phyloP scores from a whole-genome alignment of 345 rosid genomes.

The Linum tenue region DNA sequence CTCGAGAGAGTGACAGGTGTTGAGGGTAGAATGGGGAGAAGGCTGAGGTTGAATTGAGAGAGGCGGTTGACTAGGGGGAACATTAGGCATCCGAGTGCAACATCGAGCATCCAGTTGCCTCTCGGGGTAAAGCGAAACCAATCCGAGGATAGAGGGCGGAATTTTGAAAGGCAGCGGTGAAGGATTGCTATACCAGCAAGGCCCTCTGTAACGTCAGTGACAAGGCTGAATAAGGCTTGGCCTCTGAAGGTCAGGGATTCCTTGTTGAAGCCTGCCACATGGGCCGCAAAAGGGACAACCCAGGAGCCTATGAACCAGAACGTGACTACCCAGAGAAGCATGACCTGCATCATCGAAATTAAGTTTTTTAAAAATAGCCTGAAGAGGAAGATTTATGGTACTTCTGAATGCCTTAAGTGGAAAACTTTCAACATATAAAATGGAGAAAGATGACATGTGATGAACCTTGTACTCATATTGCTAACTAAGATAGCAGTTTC shows the following conservation, averaged over 20 bases:
- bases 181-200: slow-evolving; percentile 88
- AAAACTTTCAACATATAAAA: background rate
- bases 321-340: slow-evolving; percentile 89
- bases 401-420: background rate
- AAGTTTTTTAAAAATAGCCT: background rate
- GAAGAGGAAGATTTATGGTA: background rate
- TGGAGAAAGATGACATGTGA: background rate
- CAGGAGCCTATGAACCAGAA: slow-evolving; percentile 98
- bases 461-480: background rate
- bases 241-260: slow-evolving; percentile 88
- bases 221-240: slow-evolving; percentile 95
- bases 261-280: slow-evolving; percentile 76
- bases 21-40: slow-evolving; percentile 71
- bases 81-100: slow-evolving; percentile 87
- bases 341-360: slow-evolving; percentile 47
- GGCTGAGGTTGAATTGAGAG: slow-evolving; percentile 81
- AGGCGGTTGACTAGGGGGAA: slow-evolving; percentile 89
- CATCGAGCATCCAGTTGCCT: slow-evolving; percentile 81
- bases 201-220: slow-evolving; percentile 93
- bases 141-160: slow-evolving; percentile 71
- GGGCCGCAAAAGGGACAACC: slow-evolving; percentile 86
- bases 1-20: slow-evolving; percentile 74
- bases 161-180: slow-evolving; percentile 72
- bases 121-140: slow-evolving; percentile 79
- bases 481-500: slow-evolving; percentile 7